Evolutionary conservation across 768 basidiomycete species (phyloP), one percentile per base, ranked within the genome.

Genomic region (Pisolithus orientalis): DNA sequence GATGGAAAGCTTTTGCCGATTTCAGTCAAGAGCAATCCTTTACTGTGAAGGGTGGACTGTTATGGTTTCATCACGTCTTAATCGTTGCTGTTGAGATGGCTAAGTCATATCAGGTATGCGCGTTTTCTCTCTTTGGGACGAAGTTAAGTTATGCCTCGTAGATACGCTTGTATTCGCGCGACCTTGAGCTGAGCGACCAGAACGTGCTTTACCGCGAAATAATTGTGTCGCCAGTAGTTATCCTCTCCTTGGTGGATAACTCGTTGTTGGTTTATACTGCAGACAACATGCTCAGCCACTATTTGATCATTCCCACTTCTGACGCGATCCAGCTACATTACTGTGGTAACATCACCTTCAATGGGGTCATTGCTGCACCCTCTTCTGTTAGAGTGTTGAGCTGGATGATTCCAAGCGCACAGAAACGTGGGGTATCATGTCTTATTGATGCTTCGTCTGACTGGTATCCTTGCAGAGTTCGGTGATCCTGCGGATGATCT

Each of bases 1-100:
- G 95, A 34, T 99, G 96, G 96, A 97, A 97, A 67, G 63, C 85
- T 28, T 98, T 98, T 60, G 76, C 78, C 6, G 83, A 84, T 58
- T 80, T 85, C 57, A 70, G 79, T 39, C 92, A 98, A 67, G 94
- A 97, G 65, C 83, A 90, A 58, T 83, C 83, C 6, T 94, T 99
- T 62, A 63, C 75, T 5, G 94, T 99, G 14, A 82, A 84, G 64
- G 96, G 96, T 7, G 96, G 96, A 3, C 64, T 99, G 59, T 65
- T 95, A 17, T 99, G 96, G 96, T 98, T 96, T 65, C 90, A 95
- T 56, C 94, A 95, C 64, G 89, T 97, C 9, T 75, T 99, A 50
- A 82, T 99, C 53, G 94, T 83, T 32, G 93, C 93, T 2, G 84
- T 93, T 24, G 95, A 97, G 62, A 77, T 84, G 14, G 79, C 83